Evolutionary conservation across 108 stramenopile species (phyloP).

Genomic region (Seminavis robusta): DNA sequence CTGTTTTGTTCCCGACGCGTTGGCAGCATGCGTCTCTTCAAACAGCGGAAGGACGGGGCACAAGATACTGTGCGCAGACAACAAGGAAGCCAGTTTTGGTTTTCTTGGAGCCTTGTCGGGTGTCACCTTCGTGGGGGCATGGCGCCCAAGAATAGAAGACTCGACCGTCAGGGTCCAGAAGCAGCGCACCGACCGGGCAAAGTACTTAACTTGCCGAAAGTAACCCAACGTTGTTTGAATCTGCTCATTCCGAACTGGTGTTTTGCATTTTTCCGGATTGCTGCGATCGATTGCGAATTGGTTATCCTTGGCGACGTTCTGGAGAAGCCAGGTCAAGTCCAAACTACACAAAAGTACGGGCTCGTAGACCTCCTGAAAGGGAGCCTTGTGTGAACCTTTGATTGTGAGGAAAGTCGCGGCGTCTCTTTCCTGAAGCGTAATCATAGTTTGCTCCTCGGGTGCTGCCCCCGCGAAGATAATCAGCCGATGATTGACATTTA

Average conservation of each 20-base stretch:
- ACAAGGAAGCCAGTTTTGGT: too few species aligned
- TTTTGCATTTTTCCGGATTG: too few species aligned
- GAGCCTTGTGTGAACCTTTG: conserved; percentile 6
- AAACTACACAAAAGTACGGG: too few species aligned
- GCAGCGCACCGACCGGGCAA: conserved; percentile 17
- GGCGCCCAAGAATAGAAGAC: too few species aligned
- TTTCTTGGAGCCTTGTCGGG: too few species aligned
- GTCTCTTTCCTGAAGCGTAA: conserved; percentile 21
- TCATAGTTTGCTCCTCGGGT: conserved; percentile 23
- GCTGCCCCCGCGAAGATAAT: conserved; percentile 20
- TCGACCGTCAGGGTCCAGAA: too few species aligned
- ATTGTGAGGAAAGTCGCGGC: conserved; percentile 18
- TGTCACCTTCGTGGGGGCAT: too few species aligned
- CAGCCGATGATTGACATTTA: conserved; percentile 12
- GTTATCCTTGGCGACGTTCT: conserved; percentile 14
- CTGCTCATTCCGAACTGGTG: conserved; percentile 63
- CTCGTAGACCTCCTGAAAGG: conserved; percentile 37
- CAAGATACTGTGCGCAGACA: conserved; percentile 34
- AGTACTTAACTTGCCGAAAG: conserved; percentile 14
- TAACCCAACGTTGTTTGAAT: conserved; percentile 47
- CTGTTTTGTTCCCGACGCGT: too few species aligned
- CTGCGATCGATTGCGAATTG: too few species aligned
- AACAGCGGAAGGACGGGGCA: conserved; percentile 59
- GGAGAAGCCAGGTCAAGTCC: conserved; percentile 54
- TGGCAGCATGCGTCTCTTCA: conserved; percentile 18